Base-by-base conservation (phyloP, 2,329 filamentous ascomycete genomes). In the Colletotrichum musae region DNA sequence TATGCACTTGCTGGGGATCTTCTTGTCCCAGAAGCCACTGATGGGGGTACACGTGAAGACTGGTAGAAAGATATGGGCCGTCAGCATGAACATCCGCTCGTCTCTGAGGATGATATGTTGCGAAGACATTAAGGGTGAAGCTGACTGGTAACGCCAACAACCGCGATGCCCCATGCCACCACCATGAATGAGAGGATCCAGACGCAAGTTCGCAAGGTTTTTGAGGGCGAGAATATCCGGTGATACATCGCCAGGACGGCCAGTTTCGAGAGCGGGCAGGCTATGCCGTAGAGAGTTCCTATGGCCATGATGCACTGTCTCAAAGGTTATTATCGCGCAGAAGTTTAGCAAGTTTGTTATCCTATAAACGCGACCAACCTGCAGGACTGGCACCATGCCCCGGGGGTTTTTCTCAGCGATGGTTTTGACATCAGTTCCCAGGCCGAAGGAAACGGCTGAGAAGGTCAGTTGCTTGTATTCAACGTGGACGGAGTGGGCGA, bases 191-290 rank as follows among this genome's bases (percentile, higher is more conserved):
- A n/a, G 10, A 64, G 36, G 3, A 21, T n/a, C 61, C 61, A 64
- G 0, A 43, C 53, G 5, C 21, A 43, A 24, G 15, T 39, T 15
- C 52, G 61, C 9, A 64, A 45, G 10, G 18, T 26, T 18, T 51
- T 58, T 2, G 61, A 64, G 13, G 61, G 41, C n/a, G 61, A 64
- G 53, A 64, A 64, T 45, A 64, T 58, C n/a, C 53, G 43, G 18
- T 58, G 51, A 41, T 50, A 64, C 61, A 64, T 64, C 15, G 43
- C 45, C 5, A 64, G 41, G 13, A 64, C 52, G 13, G 61, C 18
- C 9, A 64, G 43, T 21, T 64, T 64, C 9, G 52, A 64, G 4
- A 64, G 6, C 4, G 52, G 53, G n/a, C 61, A 58, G 16, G 53
- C 53, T 13, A 51, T 32, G 16, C 43, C 61, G 45, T 58, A 64